These are phyloP conservation scores for Tetrahymena elliotti DNA, from an alignment of 73 alveolate species.

Conservation along the genomic window DNA sequence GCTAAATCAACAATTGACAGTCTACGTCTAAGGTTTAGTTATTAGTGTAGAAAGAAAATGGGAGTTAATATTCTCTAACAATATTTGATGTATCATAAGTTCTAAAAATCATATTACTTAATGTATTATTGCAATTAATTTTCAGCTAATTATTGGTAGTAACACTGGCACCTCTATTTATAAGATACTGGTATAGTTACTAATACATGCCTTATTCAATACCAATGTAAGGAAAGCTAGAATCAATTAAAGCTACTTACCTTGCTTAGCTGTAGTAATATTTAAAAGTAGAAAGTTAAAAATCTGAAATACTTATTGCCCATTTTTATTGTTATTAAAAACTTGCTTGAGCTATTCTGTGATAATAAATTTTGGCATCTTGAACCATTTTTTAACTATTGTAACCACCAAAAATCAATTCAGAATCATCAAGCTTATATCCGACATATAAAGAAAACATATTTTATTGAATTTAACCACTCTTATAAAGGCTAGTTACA, in stretches of 20 bases:
- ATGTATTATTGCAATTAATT: neutral
- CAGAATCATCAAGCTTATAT: neutral
- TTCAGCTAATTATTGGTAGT: neutral
- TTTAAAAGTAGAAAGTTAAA: neutral
- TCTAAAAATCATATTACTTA: neutral
- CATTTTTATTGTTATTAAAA: neutral
- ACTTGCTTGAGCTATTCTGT: neutral
- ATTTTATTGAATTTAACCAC: neutral
- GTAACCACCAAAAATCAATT: neutral
- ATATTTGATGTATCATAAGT: neutral
- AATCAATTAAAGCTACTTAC: neutral
- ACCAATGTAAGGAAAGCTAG: neutral
- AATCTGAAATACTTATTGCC: neutral
- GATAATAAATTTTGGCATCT: neutral
- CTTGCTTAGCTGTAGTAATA: neutral
- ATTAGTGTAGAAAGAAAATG: neutral
- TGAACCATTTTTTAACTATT: neutral
- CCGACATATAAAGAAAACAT: neutral
- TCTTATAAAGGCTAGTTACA: neutral
- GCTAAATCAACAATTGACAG: neutral
- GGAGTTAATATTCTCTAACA: neutral
- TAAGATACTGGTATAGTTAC: neutral
- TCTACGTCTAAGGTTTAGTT: neutral
- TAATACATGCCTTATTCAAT: neutral
- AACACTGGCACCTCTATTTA: neutral